These are phyloP conservation scores for Aspergillus kassunensis DNA, from an alignment of 495 filamentous ascomycete genomes.

Conservation along the genomic window DNA sequence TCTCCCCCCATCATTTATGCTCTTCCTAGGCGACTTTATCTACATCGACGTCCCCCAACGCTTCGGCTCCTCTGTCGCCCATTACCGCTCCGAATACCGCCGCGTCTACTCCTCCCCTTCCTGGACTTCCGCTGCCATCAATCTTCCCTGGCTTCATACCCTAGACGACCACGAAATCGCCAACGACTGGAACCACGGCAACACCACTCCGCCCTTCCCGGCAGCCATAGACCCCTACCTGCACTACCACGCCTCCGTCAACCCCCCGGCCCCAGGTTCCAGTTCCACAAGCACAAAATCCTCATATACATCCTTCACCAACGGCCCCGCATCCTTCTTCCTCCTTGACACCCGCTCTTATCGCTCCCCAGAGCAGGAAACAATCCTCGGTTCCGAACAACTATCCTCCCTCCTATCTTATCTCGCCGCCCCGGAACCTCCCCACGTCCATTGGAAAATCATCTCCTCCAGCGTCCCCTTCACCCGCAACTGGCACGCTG, in stretches of 20 bases:
- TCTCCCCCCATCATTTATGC: conserved; percentile 72
- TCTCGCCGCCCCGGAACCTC: conserved; percentile 62
- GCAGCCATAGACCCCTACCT: conserved; percentile 81
- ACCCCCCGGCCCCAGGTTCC: conserved; percentile 60
- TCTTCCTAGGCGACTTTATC: conserved; percentile 98
- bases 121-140: conserved; percentile 60
- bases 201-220: conserved; percentile 66
- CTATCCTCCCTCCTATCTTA: conserved; percentile 74
- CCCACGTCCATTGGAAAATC: conserved; percentile 89
- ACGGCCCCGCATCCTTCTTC: conserved; percentile 91
- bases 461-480: conserved; percentile 85
- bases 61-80: conserved; percentile 64
- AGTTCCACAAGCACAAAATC: conserved; percentile 48
- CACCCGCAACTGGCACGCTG: conserved; percentile 92
- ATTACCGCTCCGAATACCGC: conserved; percentile 87
- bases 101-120: conserved; percentile 91
- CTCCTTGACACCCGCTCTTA: conserved; percentile 90
- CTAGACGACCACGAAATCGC: conserved; percentile 94
- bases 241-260: conserved; percentile 78
- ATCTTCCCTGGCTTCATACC: conserved; percentile 93
- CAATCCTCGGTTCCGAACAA: conserved; percentile 81
- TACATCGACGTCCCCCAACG: conserved; percentile 88
- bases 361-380: conserved; percentile 61
- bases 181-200: conserved; percentile 78
- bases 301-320: conserved; percentile 77